Evolutionary conservation across 768 basidiomycete genomes (phyloP), one percentile per base, ranked within the genome.

Genomic region (Hygrophorus pudorinus): DNA sequence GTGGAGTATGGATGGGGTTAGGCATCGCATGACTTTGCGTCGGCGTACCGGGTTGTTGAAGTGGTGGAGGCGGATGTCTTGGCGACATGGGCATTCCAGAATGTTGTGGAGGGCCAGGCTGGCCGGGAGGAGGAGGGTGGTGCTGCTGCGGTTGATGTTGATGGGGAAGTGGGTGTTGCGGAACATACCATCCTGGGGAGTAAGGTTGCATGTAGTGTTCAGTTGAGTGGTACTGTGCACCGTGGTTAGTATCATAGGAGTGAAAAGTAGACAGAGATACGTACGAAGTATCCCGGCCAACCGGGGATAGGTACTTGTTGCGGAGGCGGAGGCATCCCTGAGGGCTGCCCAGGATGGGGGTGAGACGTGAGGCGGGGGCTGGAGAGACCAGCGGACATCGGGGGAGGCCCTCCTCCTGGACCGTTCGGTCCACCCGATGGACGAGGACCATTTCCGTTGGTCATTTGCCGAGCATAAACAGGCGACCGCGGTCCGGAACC

Each of bases 351-450:
- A 47, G 68, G 68, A 48, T 76, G 75, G 27, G 76, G 72, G 54
- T 73, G 76, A 21, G 78, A 71, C 18, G 68, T 74, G 58, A 85
- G 63, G 50, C 84, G 74, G 27, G 85, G 85, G 59, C 82, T 85
- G 30, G 76, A 64, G 61, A 82, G 56, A n/a, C 67, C 73, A 4
- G 75, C 55, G 32, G 78, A 67, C 45, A 73, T 67, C 13, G 63
- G 59, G 5, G 68, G 63, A 18, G 76, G 70, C 32, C 72, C 73
- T 41, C 72, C 60, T 4, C 27, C 33, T 16, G 69, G 65, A 45
- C 70, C 75, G 59, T 72, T 76, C 43, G 77, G 75, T 35, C 76
- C 78, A 52, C 71, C 71, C 49, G 72, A 70, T 17, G 78, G 70
- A 39, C 79, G 72, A 41, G 74, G 66, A 27, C 68, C 71, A 54